These are phyloP conservation scores for Jamesozyma spencerorum DNA, from an alignment of 805 yeast genomes.

Conservation along the genomic window DNA sequence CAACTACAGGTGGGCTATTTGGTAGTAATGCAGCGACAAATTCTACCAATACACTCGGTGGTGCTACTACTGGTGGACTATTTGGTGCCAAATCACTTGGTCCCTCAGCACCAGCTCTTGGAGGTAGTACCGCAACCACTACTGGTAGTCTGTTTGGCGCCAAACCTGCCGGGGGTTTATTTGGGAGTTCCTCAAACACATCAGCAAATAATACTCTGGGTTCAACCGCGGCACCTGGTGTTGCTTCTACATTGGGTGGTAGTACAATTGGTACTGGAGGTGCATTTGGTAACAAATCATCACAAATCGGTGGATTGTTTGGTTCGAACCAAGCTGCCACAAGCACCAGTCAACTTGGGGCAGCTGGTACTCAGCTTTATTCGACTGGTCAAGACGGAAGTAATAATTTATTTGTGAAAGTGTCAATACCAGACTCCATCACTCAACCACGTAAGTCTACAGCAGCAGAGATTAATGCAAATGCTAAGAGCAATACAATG, in stretches of 20 bases:
- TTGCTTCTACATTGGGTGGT: slow-evolving; percentile 15
- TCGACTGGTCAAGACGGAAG: neutral
- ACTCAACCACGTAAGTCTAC: slow-evolving; percentile 37
- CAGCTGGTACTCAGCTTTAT: neutral
- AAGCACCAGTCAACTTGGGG: neutral
- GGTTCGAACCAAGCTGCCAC: slow-evolving; percentile 24
- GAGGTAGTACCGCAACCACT: neutral
- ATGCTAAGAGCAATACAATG: slow-evolving; percentile 47
- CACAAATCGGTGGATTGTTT: slow-evolving; percentile 30
- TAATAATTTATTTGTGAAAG: slow-evolving; percentile 1
- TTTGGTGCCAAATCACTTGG: slow-evolving; percentile 10
- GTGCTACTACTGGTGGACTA: slow-evolving; percentile 32
- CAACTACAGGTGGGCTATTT: slow-evolving; percentile 3
- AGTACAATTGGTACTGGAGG: slow-evolving; percentile 18
- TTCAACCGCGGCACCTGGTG: slow-evolving; percentile 1
- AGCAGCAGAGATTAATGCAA: slow-evolving; percentile 37
- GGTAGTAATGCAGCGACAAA: slow-evolving; percentile 3
- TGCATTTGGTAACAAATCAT: slow-evolving; percentile 28
- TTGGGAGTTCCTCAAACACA: slow-evolving; percentile 20
- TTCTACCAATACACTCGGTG: no score
- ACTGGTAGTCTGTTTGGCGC: slow-evolving; percentile 16
- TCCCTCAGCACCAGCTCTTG: no score
- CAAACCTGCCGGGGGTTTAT: slow-evolving; percentile 24
- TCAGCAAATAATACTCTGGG: neutral
- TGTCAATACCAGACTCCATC: slow-evolving; percentile 21